These are phyloP conservation scores for Dictyostelium brefeldianum DNA, from an alignment of 78 protist genomes.

Conservation along the genomic window DNA sequence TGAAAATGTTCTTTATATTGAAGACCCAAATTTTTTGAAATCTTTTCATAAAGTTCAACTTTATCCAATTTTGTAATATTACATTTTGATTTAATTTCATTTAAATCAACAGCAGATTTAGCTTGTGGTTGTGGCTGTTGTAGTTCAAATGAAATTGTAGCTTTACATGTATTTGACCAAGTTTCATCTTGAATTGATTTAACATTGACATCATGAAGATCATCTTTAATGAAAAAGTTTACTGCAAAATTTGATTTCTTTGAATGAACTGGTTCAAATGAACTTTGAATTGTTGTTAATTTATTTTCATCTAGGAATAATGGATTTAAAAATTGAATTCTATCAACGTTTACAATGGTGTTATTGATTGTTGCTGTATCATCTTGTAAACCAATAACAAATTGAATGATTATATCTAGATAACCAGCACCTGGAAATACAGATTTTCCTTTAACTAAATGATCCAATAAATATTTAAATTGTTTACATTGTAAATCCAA, in stretches of 20 bases:
- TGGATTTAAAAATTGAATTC: slow-evolving; percentile 30
- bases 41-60: slow-evolving; percentile 26
- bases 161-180: slow-evolving; percentile 46
- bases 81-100: background rate
- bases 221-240: slow-evolving; percentile 46
- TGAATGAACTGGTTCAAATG: background rate
- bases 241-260: background rate
- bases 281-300: background rate
- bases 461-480: slow-evolving; percentile 36
- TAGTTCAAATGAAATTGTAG: background rate
- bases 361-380: background rate
- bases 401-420: slow-evolving; percentile 28
- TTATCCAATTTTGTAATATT: slow-evolving; percentile 11
- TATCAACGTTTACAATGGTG: background rate
- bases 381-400: background rate
- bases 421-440: slow-evolving; percentile 81
- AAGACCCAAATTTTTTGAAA: slow-evolving; percentile 37
- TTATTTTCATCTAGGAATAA: slow-evolving; percentile 15
- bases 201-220: background rate
- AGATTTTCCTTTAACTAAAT: slow-evolving; percentile 33
- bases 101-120: too few species aligned
- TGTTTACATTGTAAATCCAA: background rate
- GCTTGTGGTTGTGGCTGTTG: background rate
- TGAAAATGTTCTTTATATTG: slow-evolving; percentile 45
- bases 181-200: background rate